These are phyloP conservation scores for Sphaerosporella brunnea DNA, from an alignment of 495 filamentous ascomycete genomes.

Conservation along the genomic window DNA sequence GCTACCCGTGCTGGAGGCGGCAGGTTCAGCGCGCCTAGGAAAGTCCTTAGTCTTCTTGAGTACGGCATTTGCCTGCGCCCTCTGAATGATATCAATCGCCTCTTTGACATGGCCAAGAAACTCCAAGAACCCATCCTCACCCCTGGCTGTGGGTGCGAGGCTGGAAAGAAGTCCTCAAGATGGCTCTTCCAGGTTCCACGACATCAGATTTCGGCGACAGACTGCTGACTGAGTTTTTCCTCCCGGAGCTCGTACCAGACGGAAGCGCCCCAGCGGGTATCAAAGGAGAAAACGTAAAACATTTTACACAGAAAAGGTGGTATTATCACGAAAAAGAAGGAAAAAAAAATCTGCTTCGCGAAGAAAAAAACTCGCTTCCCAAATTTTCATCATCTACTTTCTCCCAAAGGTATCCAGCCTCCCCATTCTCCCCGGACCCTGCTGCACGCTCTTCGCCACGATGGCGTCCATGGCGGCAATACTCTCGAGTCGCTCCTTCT, in stretches of 20 bases:
- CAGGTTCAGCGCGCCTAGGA: too few species aligned
- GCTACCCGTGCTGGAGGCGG: too few species aligned
- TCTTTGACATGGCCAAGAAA: neutral
- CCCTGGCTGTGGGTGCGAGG: neutral
- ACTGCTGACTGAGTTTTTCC: constrained; percentile 13
- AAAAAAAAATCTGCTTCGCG: too few species aligned
- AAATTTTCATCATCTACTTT: neutral
- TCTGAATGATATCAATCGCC: neutral
- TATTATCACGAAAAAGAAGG: too few species aligned
- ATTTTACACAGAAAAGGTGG: too few species aligned
- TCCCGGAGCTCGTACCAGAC: constrained; percentile 15
- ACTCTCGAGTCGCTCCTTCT: constrained; percentile 84
- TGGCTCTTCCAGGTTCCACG: constrained; percentile 17
- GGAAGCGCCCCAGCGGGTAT: constrained; percentile 20
- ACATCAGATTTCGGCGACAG: constrained; percentile 7
- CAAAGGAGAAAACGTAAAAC: too few species aligned
- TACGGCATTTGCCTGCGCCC: neutral
- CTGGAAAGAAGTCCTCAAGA: constrained; percentile 14
- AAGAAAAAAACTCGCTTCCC: neutral
- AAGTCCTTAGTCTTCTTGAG: too few species aligned
- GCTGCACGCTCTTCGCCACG: constrained; percentile 73
- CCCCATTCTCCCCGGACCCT: constrained; percentile 40
- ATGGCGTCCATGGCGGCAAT: constrained; percentile 84
- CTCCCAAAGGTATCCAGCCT: neutral
- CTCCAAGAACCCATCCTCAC: constrained; percentile 1